Evolutionary conservation across 805 yeast genomes (phyloP).

Genomic region (Pichia scutulata): DNA sequence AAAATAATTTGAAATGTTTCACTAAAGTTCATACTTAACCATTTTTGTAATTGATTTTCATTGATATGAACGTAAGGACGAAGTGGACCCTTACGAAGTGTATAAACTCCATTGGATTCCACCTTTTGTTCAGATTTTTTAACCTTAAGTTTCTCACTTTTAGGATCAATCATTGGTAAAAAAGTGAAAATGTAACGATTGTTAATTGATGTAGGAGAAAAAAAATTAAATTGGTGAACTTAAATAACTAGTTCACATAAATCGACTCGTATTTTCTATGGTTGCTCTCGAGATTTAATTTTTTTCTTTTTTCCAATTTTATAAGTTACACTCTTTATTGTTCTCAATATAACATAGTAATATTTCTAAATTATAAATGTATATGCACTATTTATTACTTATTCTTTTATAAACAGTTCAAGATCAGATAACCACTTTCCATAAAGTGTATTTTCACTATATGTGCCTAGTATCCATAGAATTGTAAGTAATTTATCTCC

Average conservation of each 20-base stretch:
- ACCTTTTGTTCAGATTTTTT: not conserved
- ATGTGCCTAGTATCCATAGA: conserved; percentile 5
- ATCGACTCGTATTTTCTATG: not conserved
- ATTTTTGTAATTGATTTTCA: not conserved
- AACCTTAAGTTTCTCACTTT: not conserved
- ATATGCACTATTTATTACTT: not conserved
- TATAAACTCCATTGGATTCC: not conserved
- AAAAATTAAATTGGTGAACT: not conserved
- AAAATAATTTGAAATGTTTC: conserved; percentile 15
- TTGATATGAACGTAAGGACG: conserved; percentile 5
- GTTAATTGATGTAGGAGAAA: not conserved
- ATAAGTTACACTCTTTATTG: too few relatives aligned
- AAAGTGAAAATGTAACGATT: not conserved
- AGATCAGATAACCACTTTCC: conserved; percentile 8
- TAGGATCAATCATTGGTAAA: not conserved
- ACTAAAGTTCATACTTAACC: not conserved
- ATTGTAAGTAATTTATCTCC: not conserved
- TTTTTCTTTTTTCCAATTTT: too few relatives aligned
- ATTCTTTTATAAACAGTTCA: not conserved
- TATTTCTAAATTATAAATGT: too few relatives aligned
- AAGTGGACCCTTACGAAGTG: conserved; percentile 6
- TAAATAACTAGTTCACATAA: not conserved
- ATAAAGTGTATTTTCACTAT: conserved; percentile 6
- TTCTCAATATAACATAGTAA: too few relatives aligned
- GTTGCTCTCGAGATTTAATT: not conserved